These are phyloP conservation scores for Prunus persica DNA, from an alignment of 306 rosid species.

Conservation along the genomic window Prunus_persica_NCBIv2 NC_034016.1:21584001-21584500, in stretches of 20 bases:
- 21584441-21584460: background rate
- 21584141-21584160: conserved; percentile 72
- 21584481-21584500: background rate
- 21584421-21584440: conserved; percentile 16
- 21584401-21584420: conserved; percentile 54
- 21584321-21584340: conserved; percentile 74
- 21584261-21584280: conserved; percentile 46
- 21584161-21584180: conserved; percentile 93
- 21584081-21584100: conserved; percentile 53
- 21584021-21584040: conserved; percentile 77
- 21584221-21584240: conserved; percentile 19
- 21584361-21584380: conserved; percentile 64
- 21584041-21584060: conserved; percentile 88
- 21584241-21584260: conserved; percentile 13
- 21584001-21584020: conserved; percentile 47
- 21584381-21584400: conserved; percentile 58
- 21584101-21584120: conserved; percentile 59
- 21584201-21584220: conserved; percentile 13
- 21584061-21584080: conserved; percentile 82
- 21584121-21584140: conserved; percentile 62
- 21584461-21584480: background rate
- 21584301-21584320: conserved; percentile 54
- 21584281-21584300: conserved; percentile 39
- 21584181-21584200: conserved; percentile 24
- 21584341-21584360: conserved; percentile 60